Conservation (phyloP, 2,329 filamentous ascomycete genomes). For the Leptographium galeiforme region DNA sequence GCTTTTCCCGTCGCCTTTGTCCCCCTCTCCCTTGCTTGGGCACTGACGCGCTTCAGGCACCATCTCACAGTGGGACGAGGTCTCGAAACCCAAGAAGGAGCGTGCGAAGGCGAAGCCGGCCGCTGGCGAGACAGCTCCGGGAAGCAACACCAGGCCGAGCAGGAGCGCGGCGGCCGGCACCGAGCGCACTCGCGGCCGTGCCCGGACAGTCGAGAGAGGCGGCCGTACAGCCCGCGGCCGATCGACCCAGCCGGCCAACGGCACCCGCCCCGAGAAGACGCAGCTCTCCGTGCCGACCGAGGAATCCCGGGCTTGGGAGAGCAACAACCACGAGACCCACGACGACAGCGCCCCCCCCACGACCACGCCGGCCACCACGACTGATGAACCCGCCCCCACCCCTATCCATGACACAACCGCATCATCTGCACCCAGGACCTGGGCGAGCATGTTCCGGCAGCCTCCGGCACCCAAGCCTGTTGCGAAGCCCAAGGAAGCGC, state of each 20-base stretch:
- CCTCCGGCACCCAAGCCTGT: constrained; percentile 27
- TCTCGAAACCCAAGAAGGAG: constrained; percentile 69
- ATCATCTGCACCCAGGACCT: constrained; percentile 41
- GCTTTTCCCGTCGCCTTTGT: not conserved
- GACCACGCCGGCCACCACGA: constrained; percentile 16
- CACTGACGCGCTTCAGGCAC: constrained; percentile 36
- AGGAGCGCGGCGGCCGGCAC: constrained; percentile 49
- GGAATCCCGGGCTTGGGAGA: constrained; percentile 52
- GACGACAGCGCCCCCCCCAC: constrained; percentile 23
- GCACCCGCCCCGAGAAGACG: constrained; percentile 42
- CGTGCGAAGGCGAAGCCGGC: constrained; percentile 60
- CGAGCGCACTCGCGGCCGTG: constrained; percentile 49
- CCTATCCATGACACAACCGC: constrained; percentile 12
- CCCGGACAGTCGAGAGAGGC: constrained; percentile 49
- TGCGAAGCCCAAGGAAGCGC: constrained; percentile 9
- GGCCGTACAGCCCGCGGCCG: constrained; percentile 50
- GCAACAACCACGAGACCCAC: constrained; percentile 21
- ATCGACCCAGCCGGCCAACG: constrained; percentile 47
- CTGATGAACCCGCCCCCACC: constrained; percentile 19
- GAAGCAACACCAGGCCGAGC: constrained; percentile 30
- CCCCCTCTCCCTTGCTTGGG: not conserved
- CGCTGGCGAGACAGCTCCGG: constrained; percentile 33
- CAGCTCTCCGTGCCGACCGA: constrained; percentile 53
- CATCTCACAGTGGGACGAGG: constrained; percentile 74
- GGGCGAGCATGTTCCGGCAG: constrained; percentile 63